These are phyloP conservation scores for Aspergillus viridinutans DNA, from an alignment of 2,329 filamentous ascomycete genomes.

Conservation along the genomic window DNA sequence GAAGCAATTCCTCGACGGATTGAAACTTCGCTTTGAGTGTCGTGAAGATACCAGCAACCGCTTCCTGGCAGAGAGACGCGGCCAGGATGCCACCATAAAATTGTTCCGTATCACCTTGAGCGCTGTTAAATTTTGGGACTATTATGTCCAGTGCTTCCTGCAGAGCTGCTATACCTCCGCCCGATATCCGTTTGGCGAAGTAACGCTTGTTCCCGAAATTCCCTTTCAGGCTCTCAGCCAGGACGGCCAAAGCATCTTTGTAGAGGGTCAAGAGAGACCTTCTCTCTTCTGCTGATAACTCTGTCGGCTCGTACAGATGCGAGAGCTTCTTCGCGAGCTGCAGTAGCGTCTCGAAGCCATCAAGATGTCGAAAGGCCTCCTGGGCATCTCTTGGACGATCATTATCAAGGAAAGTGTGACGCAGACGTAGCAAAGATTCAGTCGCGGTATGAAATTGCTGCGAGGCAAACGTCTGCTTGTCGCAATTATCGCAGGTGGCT, in stretches of 20 bases:
- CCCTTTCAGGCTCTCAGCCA: conserved; percentile 69
- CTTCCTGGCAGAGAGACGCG: conserved; percentile 75
- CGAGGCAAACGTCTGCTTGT: conserved; percentile 25
- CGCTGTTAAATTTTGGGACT: conserved; percentile 52
- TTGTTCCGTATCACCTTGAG: conserved; percentile 61
- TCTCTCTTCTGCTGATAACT: conserved; percentile 57
- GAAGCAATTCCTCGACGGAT: conserved; percentile 10
- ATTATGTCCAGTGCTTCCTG: conserved; percentile 65
- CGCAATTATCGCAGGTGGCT: conserved; percentile 27
- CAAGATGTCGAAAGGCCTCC: conserved; percentile 77
- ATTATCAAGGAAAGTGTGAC: conserved; percentile 58
- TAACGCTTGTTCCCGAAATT: conserved; percentile 86
- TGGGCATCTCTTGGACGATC: conserved; percentile 53
- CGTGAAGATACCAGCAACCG: conserved; percentile 64
- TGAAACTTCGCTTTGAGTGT: conserved; percentile 30
- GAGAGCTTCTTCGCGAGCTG: conserved; percentile 66
- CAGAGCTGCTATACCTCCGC: conserved; percentile 72
- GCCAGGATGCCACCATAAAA: conserved; percentile 78
- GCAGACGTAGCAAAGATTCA: conserved; percentile 60
- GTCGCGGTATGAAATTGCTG: conserved; percentile 43
- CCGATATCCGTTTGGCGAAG: conserved; percentile 71
- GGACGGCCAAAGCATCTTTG: conserved; percentile 51
- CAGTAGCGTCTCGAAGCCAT: conserved; percentile 72
- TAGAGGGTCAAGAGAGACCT: conserved; percentile 67
- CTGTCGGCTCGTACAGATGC: conserved; percentile 66